phyloP scores from a whole-genome alignment of 495 filamentous ascomycete genomes.

The Chaetomium cochliodes region DNA sequence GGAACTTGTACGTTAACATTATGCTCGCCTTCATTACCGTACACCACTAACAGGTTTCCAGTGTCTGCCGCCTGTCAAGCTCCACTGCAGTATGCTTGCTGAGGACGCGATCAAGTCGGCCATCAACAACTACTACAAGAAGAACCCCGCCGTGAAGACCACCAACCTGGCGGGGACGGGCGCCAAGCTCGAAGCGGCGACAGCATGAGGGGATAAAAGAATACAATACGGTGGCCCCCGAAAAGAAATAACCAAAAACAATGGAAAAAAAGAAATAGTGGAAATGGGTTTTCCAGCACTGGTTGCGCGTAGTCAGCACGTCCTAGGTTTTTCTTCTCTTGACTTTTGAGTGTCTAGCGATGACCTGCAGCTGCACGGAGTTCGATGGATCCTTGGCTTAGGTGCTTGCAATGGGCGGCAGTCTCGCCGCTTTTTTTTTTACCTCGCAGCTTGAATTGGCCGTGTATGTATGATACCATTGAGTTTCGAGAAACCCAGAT shows the following conservation, averaged over 20 bases:
- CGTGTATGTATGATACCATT: conserved; percentile 21
- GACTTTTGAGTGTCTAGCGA: not conserved
- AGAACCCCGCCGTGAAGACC: conserved; percentile 73
- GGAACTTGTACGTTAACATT: conserved; percentile 57
- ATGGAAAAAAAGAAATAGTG: not conserved
- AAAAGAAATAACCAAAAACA: too few species aligned
- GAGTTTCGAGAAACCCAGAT: not conserved
- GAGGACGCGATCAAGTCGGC: conserved; percentile 99
- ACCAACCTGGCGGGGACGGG: conserved; percentile 73
- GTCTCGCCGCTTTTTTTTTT: not conserved
- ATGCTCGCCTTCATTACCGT: too few species aligned
- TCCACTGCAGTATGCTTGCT: conserved; percentile 98
- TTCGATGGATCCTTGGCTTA: conserved; percentile 23
- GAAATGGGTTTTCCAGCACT: not conserved
- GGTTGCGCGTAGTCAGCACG: not conserved
- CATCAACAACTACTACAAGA: conserved; percentile 95
- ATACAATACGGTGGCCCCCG: not conserved
- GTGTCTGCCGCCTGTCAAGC: conserved; percentile 90
- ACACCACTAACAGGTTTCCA: conserved; percentile 9
- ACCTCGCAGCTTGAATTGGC: not conserved
- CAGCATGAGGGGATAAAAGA: conserved; percentile 16
- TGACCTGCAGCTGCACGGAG: conserved; percentile 20
- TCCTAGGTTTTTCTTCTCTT: not conserved
- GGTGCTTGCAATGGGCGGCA: not conserved
- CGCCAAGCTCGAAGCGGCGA: conserved; percentile 32